Conservation (phyloP, 208 protist genomes). For the Zelonia costaricensis region DNA sequence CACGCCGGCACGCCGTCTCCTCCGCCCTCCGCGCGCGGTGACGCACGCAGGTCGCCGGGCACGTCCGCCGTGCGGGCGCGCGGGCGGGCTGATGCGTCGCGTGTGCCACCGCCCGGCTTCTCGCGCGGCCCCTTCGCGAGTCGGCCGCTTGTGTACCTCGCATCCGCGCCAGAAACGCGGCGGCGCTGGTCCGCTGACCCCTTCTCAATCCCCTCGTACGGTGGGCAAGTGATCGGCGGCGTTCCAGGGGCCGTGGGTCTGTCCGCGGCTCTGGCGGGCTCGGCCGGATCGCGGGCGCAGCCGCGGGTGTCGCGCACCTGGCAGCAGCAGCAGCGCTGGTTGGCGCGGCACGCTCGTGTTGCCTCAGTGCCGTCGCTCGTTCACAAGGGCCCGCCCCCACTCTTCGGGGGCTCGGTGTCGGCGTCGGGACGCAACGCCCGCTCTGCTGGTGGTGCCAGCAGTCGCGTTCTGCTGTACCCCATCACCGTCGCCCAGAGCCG, state of each 20-base stretch:
- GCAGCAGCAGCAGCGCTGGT: constrained; percentile 23
- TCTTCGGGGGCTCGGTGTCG: background rate
- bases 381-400: no score
- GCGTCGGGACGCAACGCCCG: background rate
- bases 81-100: no score
- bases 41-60: background rate
- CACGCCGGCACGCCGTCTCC: background rate
- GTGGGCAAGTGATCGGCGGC: no score
- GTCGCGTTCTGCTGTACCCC: background rate
- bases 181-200: constrained; percentile 14
- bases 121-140: no score
- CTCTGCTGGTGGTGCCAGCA: background rate
- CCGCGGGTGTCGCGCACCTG: constrained; percentile 11
- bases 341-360: background rate
- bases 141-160: constrained; percentile 16
- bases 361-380: no score
- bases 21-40: background rate
- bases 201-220: background rate
- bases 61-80: no score
- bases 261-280: no score
- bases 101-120: no score
- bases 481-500: background rate
- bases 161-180: constrained; percentile 12
- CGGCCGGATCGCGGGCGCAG: background rate
- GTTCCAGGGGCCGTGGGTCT: no score